phyloP scores from a whole-genome alignment of 2,329 filamentous ascomycete genomes.

The Dryadomyces sulphureus region DNA sequence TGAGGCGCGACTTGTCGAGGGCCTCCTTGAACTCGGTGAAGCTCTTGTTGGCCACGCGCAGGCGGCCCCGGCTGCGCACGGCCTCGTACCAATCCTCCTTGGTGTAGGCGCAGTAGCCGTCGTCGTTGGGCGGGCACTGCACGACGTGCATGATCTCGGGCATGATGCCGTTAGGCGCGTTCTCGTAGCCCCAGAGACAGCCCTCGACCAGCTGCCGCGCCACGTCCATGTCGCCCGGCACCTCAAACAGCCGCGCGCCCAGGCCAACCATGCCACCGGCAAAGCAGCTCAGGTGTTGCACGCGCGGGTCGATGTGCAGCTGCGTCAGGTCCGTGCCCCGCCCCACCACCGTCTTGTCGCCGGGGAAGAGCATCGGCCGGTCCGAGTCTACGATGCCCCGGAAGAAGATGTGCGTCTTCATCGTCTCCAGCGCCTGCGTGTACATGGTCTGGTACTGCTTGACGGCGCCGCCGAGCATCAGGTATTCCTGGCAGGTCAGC shows the following conservation, averaged over 20 bases:
- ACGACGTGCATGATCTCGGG: constrained; percentile 24
- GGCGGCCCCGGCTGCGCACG: neutral
- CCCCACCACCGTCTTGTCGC: constrained; percentile 22
- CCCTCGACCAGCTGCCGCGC: constrained; percentile 34
- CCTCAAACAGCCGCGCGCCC: constrained; percentile 15
- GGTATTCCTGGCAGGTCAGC: constrained; percentile 4
- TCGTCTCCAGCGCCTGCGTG: constrained; percentile 32
- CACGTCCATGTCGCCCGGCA: constrained; percentile 23
- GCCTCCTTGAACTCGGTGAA: neutral
- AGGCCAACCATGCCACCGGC: constrained; percentile 29
- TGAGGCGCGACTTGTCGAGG: constrained; percentile 19
- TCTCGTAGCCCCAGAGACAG: constrained; percentile 39
- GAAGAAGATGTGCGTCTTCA: constrained; percentile 10
- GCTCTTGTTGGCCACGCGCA: constrained; percentile 4
- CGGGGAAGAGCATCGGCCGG: constrained; percentile 8
- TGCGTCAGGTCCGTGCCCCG: constrained; percentile 9
- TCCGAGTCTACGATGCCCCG: constrained; percentile 4
- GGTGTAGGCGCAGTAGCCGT: constrained; percentile 21
- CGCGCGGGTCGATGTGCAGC: constrained; percentile 19
- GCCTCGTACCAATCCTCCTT: constrained; percentile 16
- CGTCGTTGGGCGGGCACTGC: constrained; percentile 20
- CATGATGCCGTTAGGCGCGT: constrained; percentile 36
- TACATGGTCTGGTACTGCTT: constrained; percentile 52
- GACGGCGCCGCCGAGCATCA: constrained; percentile 49
- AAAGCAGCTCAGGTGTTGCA: constrained; percentile 27